Evolutionary conservation across 768 basidiomycete species (phyloP).

Genomic region (Leucosporidium scottii): DNA sequence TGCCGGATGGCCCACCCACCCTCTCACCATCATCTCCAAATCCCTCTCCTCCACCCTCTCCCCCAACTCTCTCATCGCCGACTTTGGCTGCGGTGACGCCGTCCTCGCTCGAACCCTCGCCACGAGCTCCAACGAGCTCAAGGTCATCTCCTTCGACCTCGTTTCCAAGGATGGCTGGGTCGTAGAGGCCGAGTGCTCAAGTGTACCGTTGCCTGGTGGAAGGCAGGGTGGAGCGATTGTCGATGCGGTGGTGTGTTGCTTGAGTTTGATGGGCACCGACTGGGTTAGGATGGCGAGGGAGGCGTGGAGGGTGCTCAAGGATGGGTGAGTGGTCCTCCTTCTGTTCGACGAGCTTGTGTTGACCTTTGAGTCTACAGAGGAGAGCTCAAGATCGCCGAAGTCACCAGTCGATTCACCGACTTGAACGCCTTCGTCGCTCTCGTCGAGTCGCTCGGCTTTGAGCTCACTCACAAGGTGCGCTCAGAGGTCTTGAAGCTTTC

Average conservation of each 20-base stretch:
- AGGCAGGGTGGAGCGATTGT: constrained; percentile 63
- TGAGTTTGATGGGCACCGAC: constrained; percentile 95
- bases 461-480: constrained; percentile 59
- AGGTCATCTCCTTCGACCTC: constrained; percentile 71
- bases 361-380: constrained; percentile 50
- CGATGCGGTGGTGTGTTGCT: constrained; percentile 84
- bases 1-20: constrained; percentile 86
- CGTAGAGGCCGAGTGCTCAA: constrained; percentile 81
- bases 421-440: constrained; percentile 61
- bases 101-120: constrained; percentile 64
- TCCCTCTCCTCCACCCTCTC: constrained; percentile 57
- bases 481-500: not conserved
- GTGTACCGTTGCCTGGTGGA: constrained; percentile 78
- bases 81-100: constrained; percentile 94
- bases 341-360: constrained; percentile 1
- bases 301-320: constrained; percentile 75
- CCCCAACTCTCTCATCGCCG: constrained; percentile 66
- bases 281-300: constrained; percentile 89
- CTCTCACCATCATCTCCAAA: constrained; percentile 72
- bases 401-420: constrained; percentile 70
- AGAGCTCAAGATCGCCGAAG: constrained; percentile 79
- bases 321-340: constrained; percentile 54
- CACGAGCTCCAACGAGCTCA: constrained; percentile 40
- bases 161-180: constrained; percentile 52
- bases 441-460: constrained; percentile 65